phyloP scores from a whole-genome alignment of 2,329 filamentous ascomycete genomes.

The Cytospora paraplurivora region DNA sequence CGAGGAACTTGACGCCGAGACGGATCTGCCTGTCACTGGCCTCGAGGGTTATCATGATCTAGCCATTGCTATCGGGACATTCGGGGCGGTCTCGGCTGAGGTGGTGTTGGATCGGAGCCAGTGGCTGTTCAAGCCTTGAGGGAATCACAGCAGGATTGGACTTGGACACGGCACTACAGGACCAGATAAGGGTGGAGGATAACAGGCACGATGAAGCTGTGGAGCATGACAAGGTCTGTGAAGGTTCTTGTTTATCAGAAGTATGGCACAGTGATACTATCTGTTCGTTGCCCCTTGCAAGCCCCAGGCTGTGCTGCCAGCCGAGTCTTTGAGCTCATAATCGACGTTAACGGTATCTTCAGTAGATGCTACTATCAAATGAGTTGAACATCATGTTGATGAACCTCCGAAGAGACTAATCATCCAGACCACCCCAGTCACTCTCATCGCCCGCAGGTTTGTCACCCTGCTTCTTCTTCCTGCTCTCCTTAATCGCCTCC shows the following conservation, averaged over 20 bases:
- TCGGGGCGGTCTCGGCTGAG: slow-evolving; percentile 69
- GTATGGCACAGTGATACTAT: too few species aligned
- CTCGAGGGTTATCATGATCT: slow-evolving; percentile 73
- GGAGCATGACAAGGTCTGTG: too few species aligned
- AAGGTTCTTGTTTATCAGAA: too few species aligned
- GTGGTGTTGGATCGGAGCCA: slow-evolving; percentile 60
- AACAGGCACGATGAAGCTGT: too few species aligned
- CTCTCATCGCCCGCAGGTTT: neutral
- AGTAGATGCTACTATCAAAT: neutral
- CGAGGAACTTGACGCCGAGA: slow-evolving; percentile 68
- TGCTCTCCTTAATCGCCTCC: slow-evolving; percentile 65
- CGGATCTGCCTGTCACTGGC: slow-evolving; percentile 64
- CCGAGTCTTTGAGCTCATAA: neutral
- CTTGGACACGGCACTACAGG: too few species aligned
- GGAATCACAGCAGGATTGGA: neutral
- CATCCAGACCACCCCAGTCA: slow-evolving; percentile 20
- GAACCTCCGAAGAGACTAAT: neutral
- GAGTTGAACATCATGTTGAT: too few species aligned
- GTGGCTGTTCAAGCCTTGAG: slow-evolving; percentile 55
- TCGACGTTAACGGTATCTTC: neutral
- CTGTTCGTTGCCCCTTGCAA: too few species aligned
- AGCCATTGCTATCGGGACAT: slow-evolving; percentile 70
- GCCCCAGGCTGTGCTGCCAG: neutral
- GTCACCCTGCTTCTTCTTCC: slow-evolving; percentile 49
- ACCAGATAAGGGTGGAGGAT: too few species aligned